phyloP scores from a whole-genome alignment of 1,284 basidiomycete species.

The Inonotus obliquus region DNA sequence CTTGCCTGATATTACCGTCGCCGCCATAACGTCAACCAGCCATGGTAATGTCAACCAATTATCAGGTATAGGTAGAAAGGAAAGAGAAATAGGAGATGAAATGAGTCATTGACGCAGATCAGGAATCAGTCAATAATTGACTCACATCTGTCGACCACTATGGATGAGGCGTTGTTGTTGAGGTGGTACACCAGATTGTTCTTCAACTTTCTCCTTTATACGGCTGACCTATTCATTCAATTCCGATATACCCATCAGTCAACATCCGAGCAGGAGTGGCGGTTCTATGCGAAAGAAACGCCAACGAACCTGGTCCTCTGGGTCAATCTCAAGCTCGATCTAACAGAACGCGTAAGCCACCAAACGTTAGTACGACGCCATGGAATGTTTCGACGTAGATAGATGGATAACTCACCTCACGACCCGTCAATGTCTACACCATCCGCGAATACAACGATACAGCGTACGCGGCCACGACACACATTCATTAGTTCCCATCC shows the following conservation, averaged over 20 bases:
- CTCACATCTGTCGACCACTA: constrained; percentile 92
- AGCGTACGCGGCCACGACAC: not conserved
- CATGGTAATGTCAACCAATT: not conserved
- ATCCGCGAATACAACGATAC: not conserved
- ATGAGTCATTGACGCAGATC: no score
- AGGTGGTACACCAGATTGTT: constrained; percentile 98
- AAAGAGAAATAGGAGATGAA: no score
- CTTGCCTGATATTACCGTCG: constrained; percentile 36
- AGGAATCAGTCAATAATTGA: constrained; percentile 25
- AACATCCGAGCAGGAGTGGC: not conserved
- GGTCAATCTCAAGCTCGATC: constrained; percentile 96
- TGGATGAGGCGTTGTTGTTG: constrained; percentile 96
- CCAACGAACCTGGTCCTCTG: constrained; percentile 74
- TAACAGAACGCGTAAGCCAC: constrained; percentile 29
- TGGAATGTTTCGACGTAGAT: not conserved
- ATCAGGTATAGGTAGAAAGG: not conserved
- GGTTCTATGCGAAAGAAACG: not conserved
- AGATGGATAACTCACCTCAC: constrained; percentile 60
- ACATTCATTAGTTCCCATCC: constrained; percentile 16
- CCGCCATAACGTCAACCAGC: no score
- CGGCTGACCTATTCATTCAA: constrained; percentile 66
- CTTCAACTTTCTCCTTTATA: constrained; percentile 99
- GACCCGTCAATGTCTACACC: constrained; percentile 84
- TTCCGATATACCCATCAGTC: not conserved
- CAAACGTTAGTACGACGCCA: not conserved